phyloP scores from a whole-genome alignment of 768 basidiomycete species.

The Clitopilus hobsonii region DNA sequence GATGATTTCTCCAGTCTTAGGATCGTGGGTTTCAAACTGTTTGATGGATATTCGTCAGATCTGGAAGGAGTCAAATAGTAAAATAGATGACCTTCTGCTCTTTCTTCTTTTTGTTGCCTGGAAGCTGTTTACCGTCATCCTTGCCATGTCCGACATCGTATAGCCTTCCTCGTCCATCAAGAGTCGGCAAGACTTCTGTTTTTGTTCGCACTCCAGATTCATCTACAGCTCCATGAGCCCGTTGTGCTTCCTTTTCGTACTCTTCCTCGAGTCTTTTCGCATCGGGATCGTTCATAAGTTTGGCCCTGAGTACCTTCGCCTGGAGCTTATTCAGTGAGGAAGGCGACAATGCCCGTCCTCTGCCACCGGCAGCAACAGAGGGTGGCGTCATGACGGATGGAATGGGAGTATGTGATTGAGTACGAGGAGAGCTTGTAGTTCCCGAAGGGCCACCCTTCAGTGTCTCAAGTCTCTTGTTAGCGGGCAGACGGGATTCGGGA shows the following conservation, averaged over 20 bases:
- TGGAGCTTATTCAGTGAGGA: constrained; percentile 89
- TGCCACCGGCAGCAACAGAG: constrained; percentile 22
- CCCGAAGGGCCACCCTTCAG: constrained; percentile 54
- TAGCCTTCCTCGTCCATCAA: constrained; percentile 78
- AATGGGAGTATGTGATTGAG: constrained; percentile 75
- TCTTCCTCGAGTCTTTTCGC: constrained; percentile 76
- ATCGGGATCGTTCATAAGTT: constrained; percentile 76
- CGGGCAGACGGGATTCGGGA: constrained; percentile 34
- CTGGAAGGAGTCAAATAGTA: constrained; percentile 3
- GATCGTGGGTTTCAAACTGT: constrained; percentile 85
- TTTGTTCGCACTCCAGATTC: constrained; percentile 45
- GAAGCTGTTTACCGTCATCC: constrained; percentile 43
- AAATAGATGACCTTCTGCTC: constrained; percentile 56
- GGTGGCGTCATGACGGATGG: constrained; percentile 88
- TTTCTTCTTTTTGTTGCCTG: constrained; percentile 79
- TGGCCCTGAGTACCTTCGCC: constrained; percentile 88
- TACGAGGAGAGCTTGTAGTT: constrained; percentile 45
- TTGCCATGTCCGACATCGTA: constrained; percentile 89
- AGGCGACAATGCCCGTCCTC: constrained; percentile 53
- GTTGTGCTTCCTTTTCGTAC: constrained; percentile 70
- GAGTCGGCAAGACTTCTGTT: constrained; percentile 83
- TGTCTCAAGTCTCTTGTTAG: constrained; percentile 54
- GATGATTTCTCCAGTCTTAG: constrained; percentile 84
- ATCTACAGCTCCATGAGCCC: constrained; percentile 38
- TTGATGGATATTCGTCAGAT: constrained; percentile 1